A percentile compares a stretch with the other conserved stretches of the same genome.
These are phyloP conservation scores for Quillaja saponaria DNA, from an alignment of 306 rosid genomes.

Conservation along the genomic window DNA sequence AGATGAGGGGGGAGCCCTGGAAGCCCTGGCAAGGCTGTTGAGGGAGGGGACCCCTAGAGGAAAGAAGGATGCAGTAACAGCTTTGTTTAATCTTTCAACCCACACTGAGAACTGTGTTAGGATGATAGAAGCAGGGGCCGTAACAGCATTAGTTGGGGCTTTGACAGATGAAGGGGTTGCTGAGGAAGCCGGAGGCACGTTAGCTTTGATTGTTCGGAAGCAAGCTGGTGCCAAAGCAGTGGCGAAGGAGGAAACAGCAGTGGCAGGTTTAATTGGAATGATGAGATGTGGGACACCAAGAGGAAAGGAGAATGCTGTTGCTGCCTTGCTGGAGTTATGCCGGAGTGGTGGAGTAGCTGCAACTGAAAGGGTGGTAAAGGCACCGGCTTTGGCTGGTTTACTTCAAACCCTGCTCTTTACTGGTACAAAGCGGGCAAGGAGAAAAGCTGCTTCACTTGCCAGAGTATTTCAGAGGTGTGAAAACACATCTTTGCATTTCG, in stretches of 20 bases:
- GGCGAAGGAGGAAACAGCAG: constrained; percentile 65
- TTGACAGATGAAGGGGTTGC: constrained; percentile 75
- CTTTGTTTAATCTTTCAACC: constrained; percentile 83
- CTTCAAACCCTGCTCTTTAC: constrained; percentile 82
- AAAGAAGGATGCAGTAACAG: constrained; percentile 94
- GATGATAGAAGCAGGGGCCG: constrained; percentile 81
- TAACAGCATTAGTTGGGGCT: constrained; percentile 72
- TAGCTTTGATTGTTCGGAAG: constrained; percentile 86
- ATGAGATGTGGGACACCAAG: constrained; percentile 91
- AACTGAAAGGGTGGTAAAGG: constrained; percentile 77
- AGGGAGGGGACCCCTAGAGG: constrained; percentile 81
- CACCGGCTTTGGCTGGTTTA: constrained; percentile 80
- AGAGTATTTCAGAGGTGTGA: constrained; percentile 87
- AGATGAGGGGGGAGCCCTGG: constrained; percentile 66
- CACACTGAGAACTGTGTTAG: constrained; percentile 70
- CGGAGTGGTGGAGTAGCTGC: constrained; percentile 83
- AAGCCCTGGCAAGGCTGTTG: constrained; percentile 72
- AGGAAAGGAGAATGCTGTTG: constrained; percentile 94
- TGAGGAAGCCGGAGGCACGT: constrained; percentile 91
- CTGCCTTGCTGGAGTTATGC: constrained; percentile 89
- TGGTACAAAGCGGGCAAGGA: constrained; percentile 87
- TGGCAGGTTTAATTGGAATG: constrained; percentile 71
- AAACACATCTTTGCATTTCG: constrained; percentile 60
- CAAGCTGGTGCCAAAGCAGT: constrained; percentile 74
- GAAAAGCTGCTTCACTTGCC: constrained; percentile 96